Conservation (phyloP, 2,329 filamentous ascomycete species). For the Colletotrichum sp. region DNA sequence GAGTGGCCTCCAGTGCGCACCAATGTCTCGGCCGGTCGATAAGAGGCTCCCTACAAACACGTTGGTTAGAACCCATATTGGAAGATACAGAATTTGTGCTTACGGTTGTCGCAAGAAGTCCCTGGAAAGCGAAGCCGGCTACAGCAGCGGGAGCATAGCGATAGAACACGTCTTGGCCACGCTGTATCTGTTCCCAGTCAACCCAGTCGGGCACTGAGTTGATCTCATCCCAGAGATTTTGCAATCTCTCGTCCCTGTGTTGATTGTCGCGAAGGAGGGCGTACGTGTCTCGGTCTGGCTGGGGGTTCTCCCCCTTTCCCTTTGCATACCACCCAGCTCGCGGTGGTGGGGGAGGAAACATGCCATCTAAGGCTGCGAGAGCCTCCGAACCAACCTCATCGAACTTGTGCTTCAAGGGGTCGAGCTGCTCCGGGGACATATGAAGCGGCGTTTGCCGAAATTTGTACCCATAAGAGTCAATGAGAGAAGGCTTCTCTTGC, state of each 20-base stretch:
- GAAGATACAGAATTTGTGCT: slow-evolving; percentile 53
- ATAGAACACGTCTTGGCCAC: slow-evolving; percentile 67
- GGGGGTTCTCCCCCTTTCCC: background rate
- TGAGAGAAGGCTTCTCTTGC: background rate
- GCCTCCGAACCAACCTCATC: background rate
- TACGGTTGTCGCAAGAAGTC: slow-evolving; percentile 50
- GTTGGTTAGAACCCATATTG: background rate
- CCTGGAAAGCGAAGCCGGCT: slow-evolving; percentile 45
- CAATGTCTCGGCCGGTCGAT: slow-evolving; percentile 62
- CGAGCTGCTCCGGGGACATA: background rate
- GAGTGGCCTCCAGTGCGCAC: slow-evolving; percentile 67
- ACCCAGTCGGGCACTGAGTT: slow-evolving; percentile 66
- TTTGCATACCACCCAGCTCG: background rate
- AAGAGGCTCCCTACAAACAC: background rate
- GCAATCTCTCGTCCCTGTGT: slow-evolving; percentile 47
- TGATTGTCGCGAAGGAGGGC: slow-evolving; percentile 35
- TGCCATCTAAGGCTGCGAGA: background rate
- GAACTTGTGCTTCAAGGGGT: background rate
- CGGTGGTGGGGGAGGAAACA: background rate
- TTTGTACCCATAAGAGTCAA: background rate
- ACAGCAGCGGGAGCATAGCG: slow-evolving; percentile 66
- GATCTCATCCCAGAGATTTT: slow-evolving; percentile 58
- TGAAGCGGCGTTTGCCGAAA: background rate
- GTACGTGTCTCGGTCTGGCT: background rate
- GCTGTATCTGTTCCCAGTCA: slow-evolving; percentile 66